Base-by-base conservation (phyloP, 2,329 filamentous ascomycete species). In the Lecanicillium sp. region DNA sequence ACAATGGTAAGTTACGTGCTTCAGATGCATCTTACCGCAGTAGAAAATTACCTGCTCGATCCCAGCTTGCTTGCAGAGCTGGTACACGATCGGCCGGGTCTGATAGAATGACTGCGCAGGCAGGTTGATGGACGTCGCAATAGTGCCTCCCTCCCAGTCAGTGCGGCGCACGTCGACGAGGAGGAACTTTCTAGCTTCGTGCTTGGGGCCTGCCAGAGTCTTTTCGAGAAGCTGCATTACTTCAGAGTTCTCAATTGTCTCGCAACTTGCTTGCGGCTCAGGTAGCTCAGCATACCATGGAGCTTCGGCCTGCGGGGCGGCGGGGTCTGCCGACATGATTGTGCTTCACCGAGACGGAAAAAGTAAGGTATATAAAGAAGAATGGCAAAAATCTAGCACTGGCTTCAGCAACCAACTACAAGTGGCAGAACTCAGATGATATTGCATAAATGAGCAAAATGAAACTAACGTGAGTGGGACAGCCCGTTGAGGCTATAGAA, bases 111-210 rank as follows among this genome's bases (percentile, higher is more conserved):
- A 72, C 46, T 80, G 75, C 8, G 77, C 76, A 1, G 77, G 76
- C 12, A 80, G 63, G 53, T 81, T 79, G 52, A 84, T 67, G 1
- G 79, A 81, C 2, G 71, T 73, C 8, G 65, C 64, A 47, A 85
- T 75, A 0, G 79, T 83, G 33, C 80, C 81, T 21, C 82, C 81
- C 57, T 72, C 70, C 65, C 72, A 74, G 54, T 80, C 77, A 3
- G 62, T 69, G 21, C 74, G 67, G 15, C 75, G 70, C n/a, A 79
- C 69, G 55, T 79, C 76, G 11, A 79, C 70, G 3, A 78, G 60
- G 15, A 77, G 58, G 39, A 75, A 74, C 7, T 67, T 59, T 21
- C 61, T 59, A 0, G 57, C 55, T 1, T 55, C 56, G 6, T 58
- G 56, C 12, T 58, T 47, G 0, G 50, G 61, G 3, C 60, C 57